A percentile compares a stretch with the other conserved stretches of the same genome.
Conservation (phyloP, 192 early-diverging fungal genomes). For the Backusella luteola region DNA sequence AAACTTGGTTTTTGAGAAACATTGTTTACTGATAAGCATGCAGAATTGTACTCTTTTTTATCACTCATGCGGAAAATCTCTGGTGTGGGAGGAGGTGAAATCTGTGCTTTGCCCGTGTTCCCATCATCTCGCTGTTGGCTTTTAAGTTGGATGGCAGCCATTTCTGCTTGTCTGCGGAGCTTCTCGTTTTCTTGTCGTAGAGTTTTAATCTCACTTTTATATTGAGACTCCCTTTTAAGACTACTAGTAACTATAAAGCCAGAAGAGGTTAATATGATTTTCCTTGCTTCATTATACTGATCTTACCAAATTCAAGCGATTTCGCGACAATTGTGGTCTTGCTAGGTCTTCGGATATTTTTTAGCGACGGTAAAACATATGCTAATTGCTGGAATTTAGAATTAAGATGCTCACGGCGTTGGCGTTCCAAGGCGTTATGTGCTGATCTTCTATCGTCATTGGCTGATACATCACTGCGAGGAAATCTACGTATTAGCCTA, state of each 20-base stretch:
- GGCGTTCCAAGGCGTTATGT: conserved; percentile 81
- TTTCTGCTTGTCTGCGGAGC: conserved; percentile 19
- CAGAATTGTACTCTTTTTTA: not conserved
- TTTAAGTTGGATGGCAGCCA: not conserved
- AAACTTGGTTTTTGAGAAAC: not conserved
- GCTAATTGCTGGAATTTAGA: conserved; percentile 79
- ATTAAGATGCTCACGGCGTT: conserved; percentile 77
- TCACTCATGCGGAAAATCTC: conserved; percentile 1
- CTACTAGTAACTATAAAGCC: not conserved
- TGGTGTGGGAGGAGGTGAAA: conserved; percentile 4
- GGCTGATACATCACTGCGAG: conserved; percentile 4
- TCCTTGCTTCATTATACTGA: not conserved
- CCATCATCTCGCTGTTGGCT: not conserved
- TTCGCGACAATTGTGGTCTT: conserved; percentile 80
- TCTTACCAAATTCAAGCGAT: conserved; percentile 67
- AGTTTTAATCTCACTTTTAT: conserved; percentile 14
- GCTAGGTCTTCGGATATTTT: conserved; percentile 69
- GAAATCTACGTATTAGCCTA: not conserved
- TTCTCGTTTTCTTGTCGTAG: conserved; percentile 28
- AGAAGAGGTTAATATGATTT: not conserved
- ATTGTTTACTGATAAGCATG: not conserved
- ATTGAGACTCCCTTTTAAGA: conserved; percentile 20
- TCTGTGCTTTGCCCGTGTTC: not conserved
- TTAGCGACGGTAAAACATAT: conserved; percentile 68
- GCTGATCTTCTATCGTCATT: conserved; percentile 63